phyloP scores from a whole-genome alignment of 2,329 filamentous ascomycete species.

The Penicillium sp. region DNA sequence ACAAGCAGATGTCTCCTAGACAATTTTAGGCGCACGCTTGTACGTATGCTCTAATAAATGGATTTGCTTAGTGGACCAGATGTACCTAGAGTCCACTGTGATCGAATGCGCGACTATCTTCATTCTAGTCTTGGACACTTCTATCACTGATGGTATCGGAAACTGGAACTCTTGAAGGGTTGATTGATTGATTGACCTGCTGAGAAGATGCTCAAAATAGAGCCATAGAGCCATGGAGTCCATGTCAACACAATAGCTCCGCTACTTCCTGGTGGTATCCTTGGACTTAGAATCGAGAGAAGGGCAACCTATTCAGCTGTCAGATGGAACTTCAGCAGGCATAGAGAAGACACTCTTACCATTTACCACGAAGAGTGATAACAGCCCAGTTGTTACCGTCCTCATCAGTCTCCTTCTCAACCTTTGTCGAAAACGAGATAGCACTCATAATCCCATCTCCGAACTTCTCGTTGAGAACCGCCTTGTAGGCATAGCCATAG shows the following conservation, averaged over 20 bases:
- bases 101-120: background rate
- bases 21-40: too few species aligned
- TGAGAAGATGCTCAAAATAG: too few species aligned
- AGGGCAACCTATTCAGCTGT: conserved; percentile 36
- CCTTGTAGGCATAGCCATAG: conserved; percentile 93
- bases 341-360: conserved; percentile 45
- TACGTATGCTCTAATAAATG: background rate
- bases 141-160: background rate
- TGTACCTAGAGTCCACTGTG: background rate
- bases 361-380: conserved; percentile 75
- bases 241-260: background rate
- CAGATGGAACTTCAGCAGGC: conserved; percentile 4
- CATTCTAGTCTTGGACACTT: background rate
- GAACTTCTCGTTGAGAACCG: conserved; percentile 89
- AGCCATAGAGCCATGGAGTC: background rate
- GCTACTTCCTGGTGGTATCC: background rate
- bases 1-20: background rate
- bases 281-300: conserved; percentile 34
- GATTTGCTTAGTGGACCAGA: background rate
- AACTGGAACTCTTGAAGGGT: background rate
- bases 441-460: conserved; percentile 95
- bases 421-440: conserved; percentile 79
- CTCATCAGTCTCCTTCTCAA: conserved; percentile 86
- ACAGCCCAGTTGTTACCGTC: conserved; percentile 73
- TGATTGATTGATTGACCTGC: too few species aligned